Percentiles rank a stretch among this genome's conserved stretches.
These are phyloP conservation scores for Candida palmyrensis DNA, from an alignment of 805 yeast species.

Conservation along the genomic window DNA sequence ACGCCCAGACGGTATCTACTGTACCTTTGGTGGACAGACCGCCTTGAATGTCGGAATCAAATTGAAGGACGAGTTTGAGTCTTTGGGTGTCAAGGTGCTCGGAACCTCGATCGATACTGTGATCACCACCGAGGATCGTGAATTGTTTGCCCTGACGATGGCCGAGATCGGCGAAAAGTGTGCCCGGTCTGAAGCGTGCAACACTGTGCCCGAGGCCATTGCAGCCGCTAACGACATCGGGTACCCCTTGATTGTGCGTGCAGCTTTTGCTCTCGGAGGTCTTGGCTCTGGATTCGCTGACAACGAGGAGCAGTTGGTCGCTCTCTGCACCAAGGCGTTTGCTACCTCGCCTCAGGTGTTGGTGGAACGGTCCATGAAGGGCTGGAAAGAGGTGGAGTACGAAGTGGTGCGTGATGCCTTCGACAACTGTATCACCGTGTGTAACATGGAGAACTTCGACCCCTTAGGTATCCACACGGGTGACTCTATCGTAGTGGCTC, in stretches of 20 bases:
- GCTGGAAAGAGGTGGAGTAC: slow-evolving; percentile 98
- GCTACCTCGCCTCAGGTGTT: slow-evolving; percentile 95
- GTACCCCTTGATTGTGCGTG: slow-evolving; percentile 94
- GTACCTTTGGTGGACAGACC: slow-evolving; percentile 98
- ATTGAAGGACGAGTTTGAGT: slow-evolving; percentile 90
- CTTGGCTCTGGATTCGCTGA: slow-evolving; percentile 97
- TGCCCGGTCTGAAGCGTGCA: slow-evolving; percentile 88
- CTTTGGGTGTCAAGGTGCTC: slow-evolving; percentile 86
- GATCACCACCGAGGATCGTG: slow-evolving; percentile 97
- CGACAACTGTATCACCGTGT: slow-evolving; percentile 96
- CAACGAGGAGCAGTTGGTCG: slow-evolving; percentile 75
- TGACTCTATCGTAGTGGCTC: slow-evolving; percentile 98
- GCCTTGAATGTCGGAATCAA: slow-evolving; percentile 94
- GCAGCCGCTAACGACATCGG: slow-evolving; percentile 82
- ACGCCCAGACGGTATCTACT: slow-evolving; percentile 94
- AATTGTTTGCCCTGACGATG: slow-evolving; percentile 90
- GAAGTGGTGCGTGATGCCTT: slow-evolving; percentile 97
- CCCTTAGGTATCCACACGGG: slow-evolving; percentile 98
- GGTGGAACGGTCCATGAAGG: slow-evolving; percentile 94
- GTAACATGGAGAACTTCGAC: slow-evolving; percentile 99
- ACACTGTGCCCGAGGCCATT: slow-evolving; percentile 74
- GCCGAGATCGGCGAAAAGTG: slow-evolving; percentile 93
- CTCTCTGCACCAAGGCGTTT: slow-evolving; percentile 83
- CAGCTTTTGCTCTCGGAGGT: slow-evolving; percentile 97
- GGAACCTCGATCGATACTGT: slow-evolving; percentile 97